A percentile compares a stretch with the other conserved stretches of the same genome.
Evolutionary conservation across 208 protist species (phyloP).

Genomic region (Trypanosoma platydactyli): DNA sequence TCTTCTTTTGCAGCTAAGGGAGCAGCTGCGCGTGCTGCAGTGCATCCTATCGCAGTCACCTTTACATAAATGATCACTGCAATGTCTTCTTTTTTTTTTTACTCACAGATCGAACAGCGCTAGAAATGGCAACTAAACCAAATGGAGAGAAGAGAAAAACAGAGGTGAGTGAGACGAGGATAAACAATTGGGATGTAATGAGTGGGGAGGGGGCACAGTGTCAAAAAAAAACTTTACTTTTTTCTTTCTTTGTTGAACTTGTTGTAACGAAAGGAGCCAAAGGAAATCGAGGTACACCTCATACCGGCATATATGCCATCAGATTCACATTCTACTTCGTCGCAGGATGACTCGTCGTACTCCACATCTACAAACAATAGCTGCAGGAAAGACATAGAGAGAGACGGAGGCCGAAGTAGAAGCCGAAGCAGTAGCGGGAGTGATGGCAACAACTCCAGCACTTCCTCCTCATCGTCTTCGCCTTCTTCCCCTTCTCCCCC

Average conservation of each 20-base stretch:
- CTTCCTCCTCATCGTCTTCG: not conserved
- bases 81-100: slow-evolving; percentile 3
- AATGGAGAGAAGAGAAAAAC: not conserved
- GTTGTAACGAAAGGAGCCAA: not conserved
- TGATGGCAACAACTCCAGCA: slow-evolving; percentile 7
- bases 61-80: not conserved
- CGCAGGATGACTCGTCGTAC: slow-evolving; percentile 9
- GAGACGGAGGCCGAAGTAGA: not conserved
- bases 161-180: not conserved
- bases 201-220: too few species aligned
- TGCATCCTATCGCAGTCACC: not conserved
- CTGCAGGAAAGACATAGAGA: not conserved
- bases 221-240: too few species aligned
- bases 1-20: not conserved
- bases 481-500: too few species aligned
- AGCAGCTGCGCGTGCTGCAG: not conserved
- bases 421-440: slow-evolving; percentile 25
- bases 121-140: not conserved
- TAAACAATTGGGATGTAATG: not conserved
- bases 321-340: slow-evolving; percentile 19
- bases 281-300: not conserved
- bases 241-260: not conserved
- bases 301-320: slow-evolving; percentile 1
- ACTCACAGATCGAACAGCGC: not conserved
- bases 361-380: slow-evolving; percentile 23